Evolutionary conservation across 2,329 filamentous ascomycete genomes (phyloP).

Genomic region (Phyllosticta paracitricarpa): DNA sequence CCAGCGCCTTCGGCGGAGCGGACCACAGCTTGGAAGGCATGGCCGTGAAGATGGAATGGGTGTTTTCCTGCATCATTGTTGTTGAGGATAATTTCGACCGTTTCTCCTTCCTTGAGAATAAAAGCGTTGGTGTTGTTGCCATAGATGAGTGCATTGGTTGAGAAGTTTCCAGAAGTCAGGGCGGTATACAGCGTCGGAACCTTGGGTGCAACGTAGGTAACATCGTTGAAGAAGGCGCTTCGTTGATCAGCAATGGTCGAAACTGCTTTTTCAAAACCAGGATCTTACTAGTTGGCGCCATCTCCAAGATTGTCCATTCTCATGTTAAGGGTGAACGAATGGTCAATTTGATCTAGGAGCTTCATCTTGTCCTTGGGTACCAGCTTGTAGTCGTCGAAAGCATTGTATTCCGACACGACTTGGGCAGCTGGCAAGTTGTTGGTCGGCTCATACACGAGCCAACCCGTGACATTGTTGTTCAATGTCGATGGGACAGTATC

Average conservation of each 20-base stretch:
- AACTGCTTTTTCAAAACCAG: not conserved
- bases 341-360: constrained; percentile 52
- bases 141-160: constrained; percentile 31
- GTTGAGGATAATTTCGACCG: constrained; percentile 70
- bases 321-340: constrained; percentile 49
- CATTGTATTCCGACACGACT: constrained; percentile 50
- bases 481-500: constrained; percentile 55
- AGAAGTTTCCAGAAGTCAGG: constrained; percentile 48
- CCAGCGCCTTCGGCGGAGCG: constrained; percentile 26
- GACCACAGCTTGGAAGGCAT: constrained; percentile 27
- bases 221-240: constrained; percentile 54
- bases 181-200: constrained; percentile 74
- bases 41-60: constrained; percentile 60
- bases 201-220: constrained; percentile 64
- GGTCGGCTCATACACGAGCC: constrained; percentile 44
- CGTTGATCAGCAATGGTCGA: not conserved
- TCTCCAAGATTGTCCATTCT: constrained; percentile 58
- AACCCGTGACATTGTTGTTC: constrained; percentile 52
- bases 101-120: constrained; percentile 54
- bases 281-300: constrained; percentile 52
- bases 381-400: constrained; percentile 65
- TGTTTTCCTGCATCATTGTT: constrained; percentile 64
- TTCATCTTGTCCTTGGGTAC: constrained; percentile 57
- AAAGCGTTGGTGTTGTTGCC: constrained; percentile 47
- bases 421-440: constrained; percentile 41